These are phyloP conservation scores for Cyanodermella asteris DNA, from an alignment of 2,329 filamentous ascomycete species.

Conservation along the genomic window DNA sequence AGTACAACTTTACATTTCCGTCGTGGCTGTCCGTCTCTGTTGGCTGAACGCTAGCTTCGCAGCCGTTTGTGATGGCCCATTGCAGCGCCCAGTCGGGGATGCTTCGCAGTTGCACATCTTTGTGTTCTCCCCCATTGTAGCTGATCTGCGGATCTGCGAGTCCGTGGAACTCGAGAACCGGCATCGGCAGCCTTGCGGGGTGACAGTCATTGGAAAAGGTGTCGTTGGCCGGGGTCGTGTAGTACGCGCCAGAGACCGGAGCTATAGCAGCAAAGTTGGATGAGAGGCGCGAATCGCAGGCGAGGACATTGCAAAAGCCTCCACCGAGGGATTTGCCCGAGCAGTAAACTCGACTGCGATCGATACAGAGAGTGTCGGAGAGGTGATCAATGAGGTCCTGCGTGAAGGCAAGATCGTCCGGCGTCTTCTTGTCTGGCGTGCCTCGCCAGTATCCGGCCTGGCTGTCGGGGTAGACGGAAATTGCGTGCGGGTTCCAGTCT, in stretches of 20 bases:
- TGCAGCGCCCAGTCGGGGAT: no score
- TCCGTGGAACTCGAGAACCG: no score
- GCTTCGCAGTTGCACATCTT: no score
- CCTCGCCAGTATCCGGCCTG: conserved; percentile 18
- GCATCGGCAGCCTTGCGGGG: no score
- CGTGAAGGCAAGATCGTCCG: conserved; percentile 25
- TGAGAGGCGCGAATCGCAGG: conserved; percentile 22
- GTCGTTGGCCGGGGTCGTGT: conserved; percentile 14
- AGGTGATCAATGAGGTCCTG: conserved; percentile 21
- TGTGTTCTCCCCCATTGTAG: no score
- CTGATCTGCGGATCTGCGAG: no score
- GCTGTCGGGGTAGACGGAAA: conserved; percentile 25
- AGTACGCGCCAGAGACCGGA: conserved; percentile 25
- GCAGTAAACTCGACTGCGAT: conserved; percentile 22
- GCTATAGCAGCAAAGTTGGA: conserved; percentile 28
- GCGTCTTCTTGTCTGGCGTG: no score
- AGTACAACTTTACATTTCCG: no score
- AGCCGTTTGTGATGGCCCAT: no score
- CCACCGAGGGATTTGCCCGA: conserved; percentile 34
- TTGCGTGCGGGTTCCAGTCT: conserved; percentile 20
- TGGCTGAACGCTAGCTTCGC: no score
- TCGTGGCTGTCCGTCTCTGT: no score
- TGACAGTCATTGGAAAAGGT: conserved; percentile 10
- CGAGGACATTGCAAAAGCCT: conserved; percentile 25
- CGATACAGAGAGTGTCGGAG: conserved; percentile 22